A percentile compares a stretch with the other conserved stretches of the same genome.
These are phyloP conservation scores for Schoenoplectus tabernaemontani DNA, from an alignment of 202 grass and related monocot species.

Conservation along the genomic window DNA sequence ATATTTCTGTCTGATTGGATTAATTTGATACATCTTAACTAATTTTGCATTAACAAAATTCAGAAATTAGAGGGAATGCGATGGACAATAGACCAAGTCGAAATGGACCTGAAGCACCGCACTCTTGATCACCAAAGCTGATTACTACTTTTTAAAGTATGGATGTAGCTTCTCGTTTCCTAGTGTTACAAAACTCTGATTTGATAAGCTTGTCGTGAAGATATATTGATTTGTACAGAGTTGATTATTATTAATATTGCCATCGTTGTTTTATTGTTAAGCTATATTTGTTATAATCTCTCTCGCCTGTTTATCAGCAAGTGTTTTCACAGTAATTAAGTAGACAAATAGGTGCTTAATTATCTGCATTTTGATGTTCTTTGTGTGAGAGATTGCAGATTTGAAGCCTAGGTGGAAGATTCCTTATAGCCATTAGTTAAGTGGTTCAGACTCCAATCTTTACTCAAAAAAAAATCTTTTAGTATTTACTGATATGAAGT, in stretches of 20 bases:
- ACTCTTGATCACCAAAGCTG: conserved; percentile 23
- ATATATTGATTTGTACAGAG: conserved; percentile 14
- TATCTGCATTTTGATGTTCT: neutral
- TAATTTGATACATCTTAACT: neutral
- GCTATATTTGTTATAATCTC: neutral
- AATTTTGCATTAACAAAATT: conserved; percentile 16
- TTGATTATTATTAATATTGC: neutral
- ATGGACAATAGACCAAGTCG: conserved; percentile 97
- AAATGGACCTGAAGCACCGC: conserved; percentile 74
- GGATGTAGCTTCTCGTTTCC: neutral
- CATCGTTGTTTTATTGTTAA: neutral
- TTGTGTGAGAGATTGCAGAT: too few relatives aligned
- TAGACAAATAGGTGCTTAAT: too few relatives aligned
- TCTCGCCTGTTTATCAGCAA: neutral
- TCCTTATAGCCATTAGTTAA: too few relatives aligned
- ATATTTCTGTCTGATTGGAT: neutral
- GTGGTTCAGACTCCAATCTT: too few relatives aligned
- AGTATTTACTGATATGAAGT: neutral
- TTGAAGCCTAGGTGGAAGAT: too few relatives aligned
- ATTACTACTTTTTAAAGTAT: neutral
- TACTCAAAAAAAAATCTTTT: too few relatives aligned
- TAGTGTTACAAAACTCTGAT: neutral
- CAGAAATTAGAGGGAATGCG: conserved; percentile 98
- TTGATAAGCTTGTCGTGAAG: neutral
- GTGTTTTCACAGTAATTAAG: neutral